Evolutionary conservation across 257 asterid species (phyloP), one percentile per base, ranked within the genome.

Genomic region (Jacaranda mimosifolia): DNA sequence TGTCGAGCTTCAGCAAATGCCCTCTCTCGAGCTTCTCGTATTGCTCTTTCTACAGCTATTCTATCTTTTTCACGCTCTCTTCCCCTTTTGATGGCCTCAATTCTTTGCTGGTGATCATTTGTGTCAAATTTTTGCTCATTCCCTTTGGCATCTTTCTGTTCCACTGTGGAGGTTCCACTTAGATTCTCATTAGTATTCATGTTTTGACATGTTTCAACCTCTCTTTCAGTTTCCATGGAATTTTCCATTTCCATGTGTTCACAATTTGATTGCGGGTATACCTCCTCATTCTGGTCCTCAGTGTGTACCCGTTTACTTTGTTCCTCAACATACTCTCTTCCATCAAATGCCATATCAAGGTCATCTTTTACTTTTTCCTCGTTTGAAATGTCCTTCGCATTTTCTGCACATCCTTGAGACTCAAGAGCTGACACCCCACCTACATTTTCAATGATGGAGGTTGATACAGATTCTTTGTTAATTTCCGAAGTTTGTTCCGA

Each of bases 21-120:
- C 79, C 99, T 90, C 88, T 95, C 98, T 35, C 99, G 97, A 76
- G 91, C 99, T 87, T 96, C 99, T 12, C 97, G 91, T 45, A 96
- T 91, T 38, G 91, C 99, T 90, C 97, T 89, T 80, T 96, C 99
- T 38, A 86, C 99, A 56, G 87, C 97, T 63, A 85, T 81, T 85
- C 92, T 90, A 63, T 90, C 91, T 56, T 89, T 91, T 78, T 95
- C 97, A 26, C 91, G 78, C 76, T 88, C 94, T 79, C 97, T 89
- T 64, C 96, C 93, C 82, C 82, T 91, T 87, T 80, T 87, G 81
- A 84, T 90, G 73, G 86, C 96, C 83, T 91, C 98, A 72, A 85
- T 80, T 81, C 84, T 83, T 81, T 80, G 85, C 75, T 69, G 74
- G 53, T 75, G 74, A 38, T 89, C 92, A 55, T 81, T 80, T 70